Conservation (phyloP, 2,329 filamentous ascomycete genomes). For the Daldinia sp. region DNA sequence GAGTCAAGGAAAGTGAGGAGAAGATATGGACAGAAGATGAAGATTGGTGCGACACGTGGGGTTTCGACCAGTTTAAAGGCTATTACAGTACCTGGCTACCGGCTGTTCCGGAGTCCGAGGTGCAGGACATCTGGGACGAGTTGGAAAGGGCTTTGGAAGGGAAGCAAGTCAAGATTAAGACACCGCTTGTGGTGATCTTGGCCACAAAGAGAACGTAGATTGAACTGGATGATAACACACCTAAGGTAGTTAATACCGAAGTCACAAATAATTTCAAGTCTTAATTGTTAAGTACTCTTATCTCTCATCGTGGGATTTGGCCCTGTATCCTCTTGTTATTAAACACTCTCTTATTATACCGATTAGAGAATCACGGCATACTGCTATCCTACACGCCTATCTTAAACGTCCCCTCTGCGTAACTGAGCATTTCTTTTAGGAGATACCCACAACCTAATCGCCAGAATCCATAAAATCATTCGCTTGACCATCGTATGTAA, state of each 20-base stretch:
- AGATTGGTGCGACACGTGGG: conserved; percentile 26
- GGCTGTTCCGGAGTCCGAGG: conserved; percentile 17
- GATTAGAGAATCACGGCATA: too few species aligned
- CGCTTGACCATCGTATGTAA: neutral
- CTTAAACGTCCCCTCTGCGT: neutral
- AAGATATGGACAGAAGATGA: conserved; percentile 29
- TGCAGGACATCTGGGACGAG: conserved; percentile 32
- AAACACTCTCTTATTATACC: too few species aligned
- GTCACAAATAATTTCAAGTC: too few species aligned
- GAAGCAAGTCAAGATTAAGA: conserved; percentile 19
- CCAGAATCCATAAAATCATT: neutral
- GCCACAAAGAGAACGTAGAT: conserved; percentile 26
- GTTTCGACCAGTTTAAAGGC: conserved; percentile 32
- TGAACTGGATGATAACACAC: too few species aligned
- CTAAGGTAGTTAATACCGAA: too few species aligned
- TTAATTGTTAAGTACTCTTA: too few species aligned
- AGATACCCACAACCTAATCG: neutral
- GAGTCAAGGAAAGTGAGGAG: conserved; percentile 27
- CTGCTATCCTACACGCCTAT: too few species aligned
- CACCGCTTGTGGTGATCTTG: conserved; percentile 34
- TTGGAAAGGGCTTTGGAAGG: conserved; percentile 24
- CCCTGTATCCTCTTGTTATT: too few species aligned
- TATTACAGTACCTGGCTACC: conserved; percentile 32
- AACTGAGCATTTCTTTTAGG: neutral
- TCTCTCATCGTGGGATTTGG: too few species aligned